Percentiles rank a stretch among this genome's conserved stretches.
These are phyloP conservation scores for Zygotorulaspora mrakii DNA, from an alignment of 1,139 yeast genomes.

Conservation along the genomic window DNA sequence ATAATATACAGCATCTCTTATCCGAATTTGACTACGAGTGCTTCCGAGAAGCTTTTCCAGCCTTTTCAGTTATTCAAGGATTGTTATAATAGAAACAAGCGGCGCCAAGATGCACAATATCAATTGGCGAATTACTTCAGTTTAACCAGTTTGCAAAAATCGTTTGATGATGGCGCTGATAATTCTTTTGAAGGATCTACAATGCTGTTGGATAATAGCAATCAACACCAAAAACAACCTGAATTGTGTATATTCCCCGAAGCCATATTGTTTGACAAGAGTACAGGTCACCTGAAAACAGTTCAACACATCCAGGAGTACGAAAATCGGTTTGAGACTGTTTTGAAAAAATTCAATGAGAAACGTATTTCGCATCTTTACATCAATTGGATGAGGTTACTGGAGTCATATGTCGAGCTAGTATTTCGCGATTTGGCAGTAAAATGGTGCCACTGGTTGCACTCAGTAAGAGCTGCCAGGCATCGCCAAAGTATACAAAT, in stretches of 20 bases:
- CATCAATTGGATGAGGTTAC: conserved; percentile 14
- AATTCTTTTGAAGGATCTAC: conserved; percentile 13
- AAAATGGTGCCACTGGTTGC: conserved; percentile 20
- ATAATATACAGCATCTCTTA: conserved; percentile 11
- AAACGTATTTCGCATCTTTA: conserved; percentile 11
- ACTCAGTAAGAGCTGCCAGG: conserved; percentile 14
- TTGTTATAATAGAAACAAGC: conserved; percentile 11
- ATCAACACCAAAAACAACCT: no score
- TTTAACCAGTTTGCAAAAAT: conserved; percentile 1
- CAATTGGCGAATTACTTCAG: conserved; percentile 12
- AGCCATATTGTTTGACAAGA: conserved; percentile 9
- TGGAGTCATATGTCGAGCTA: conserved; percentile 18
- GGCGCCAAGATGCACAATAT: neutral
- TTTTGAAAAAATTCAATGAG: conserved; percentile 12
- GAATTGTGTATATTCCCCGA: conserved; percentile 13
- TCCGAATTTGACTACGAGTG: conserved; percentile 5
- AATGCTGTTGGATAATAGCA: conserved; percentile 3
- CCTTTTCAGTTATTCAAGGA: conserved; percentile 15
- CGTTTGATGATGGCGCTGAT: conserved; percentile 8
- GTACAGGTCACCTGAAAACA: conserved; percentile 7
- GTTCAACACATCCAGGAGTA: conserved; percentile 11
- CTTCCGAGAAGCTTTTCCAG: conserved; percentile 1
- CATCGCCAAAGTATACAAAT: conserved; percentile 15
- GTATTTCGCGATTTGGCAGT: conserved; percentile 15
- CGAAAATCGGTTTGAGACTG: conserved; percentile 8